Conservation (phyloP, 768 basidiomycete species). For the Suillus lakei region DNA sequence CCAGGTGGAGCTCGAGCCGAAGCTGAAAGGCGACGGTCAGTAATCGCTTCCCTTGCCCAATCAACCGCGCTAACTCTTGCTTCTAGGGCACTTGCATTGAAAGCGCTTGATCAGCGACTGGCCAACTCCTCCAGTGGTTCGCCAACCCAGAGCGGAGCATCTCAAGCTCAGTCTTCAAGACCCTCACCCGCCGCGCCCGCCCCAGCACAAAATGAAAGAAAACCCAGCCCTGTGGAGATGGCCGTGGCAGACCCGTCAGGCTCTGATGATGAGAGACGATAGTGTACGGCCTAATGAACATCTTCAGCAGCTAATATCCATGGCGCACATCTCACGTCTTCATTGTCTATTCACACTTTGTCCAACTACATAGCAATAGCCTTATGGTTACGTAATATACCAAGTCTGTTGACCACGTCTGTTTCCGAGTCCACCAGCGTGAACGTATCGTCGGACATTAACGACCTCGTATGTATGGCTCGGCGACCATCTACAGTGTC, state of each 20-base stretch:
- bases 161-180: constrained; percentile 33
- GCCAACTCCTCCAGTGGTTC: constrained; percentile 56
- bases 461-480: constrained; percentile 36
- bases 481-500: constrained; percentile 43
- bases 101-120: constrained; percentile 93
- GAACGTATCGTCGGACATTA: constrained; percentile 3
- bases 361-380: constrained; percentile 9
- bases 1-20: constrained; percentile 94
- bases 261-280: constrained; percentile 27
- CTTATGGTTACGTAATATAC: constrained; percentile 27
- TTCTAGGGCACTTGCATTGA: constrained; percentile 89
- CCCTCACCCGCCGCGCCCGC: constrained; percentile 34
- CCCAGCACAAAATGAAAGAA: constrained; percentile 38
- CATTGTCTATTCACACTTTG: constrained; percentile 3
- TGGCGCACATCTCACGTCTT: background rate
- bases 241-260: constrained; percentile 21
- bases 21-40: constrained; percentile 91
- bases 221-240: constrained; percentile 25
- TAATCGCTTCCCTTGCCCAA: constrained; percentile 5
- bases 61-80: constrained; percentile 12
- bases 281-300: constrained; percentile 20
- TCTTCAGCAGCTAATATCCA: constrained; percentile 12
- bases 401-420: constrained; percentile 4
- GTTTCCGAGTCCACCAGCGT: background rate
- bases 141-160: constrained; percentile 34